Evolutionary conservation across 441 rosid species (phyloP), one percentile per base, ranked within the genome.

Genomic region (Adansonia rubrostipa): DNA sequence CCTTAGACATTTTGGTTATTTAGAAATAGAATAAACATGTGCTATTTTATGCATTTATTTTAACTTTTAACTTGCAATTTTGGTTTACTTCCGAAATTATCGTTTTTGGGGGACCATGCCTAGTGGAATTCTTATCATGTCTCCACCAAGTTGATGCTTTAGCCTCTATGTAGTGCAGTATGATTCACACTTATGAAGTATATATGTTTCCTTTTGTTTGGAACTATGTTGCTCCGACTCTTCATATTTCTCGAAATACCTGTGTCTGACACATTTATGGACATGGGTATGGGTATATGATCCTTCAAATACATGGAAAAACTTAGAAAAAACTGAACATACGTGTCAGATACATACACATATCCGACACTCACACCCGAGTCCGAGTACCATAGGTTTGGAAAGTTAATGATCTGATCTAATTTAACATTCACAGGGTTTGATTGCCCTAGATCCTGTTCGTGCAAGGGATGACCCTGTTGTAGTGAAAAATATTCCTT

Each of bases 401-500:
- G 68, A 64, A 64, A 45, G 74, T 22, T 77, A 42, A 22, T 56
- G 24, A 48, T 8, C 11, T 71, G 28, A 36, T 13, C 54, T 53
- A 79, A 36, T 13, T 73, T 71, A 63, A 69, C 71, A 62, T 82
- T 82, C 57, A 66, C 89, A 95, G 98, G 98, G 92, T 42, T 79
- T 95, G 81, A 81, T 91, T 81, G 82, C 96, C 82, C 77, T 95
- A 62, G 97, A 95, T 88, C 97, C 98, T 80, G 86, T 78, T 67
- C 93, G 96, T 81, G 98, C 96, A 33, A 87, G 86, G 75, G 93
- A 93, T 20, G 99, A 93, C 85, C 95, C 94, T 36, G 90, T 86
- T 77, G 76, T 92, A 65, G 93, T 93, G 77, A 95, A 90, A 82
- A 93, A 92, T 80, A 76, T 95, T 28, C 98, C 97, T 62, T 92